A percentile compares a stretch with the other conserved stretches of the same genome.
Evolutionary conservation across 495 filamentous ascomycete genomes (phyloP).

Genomic region (Neurospora sp.): DNA sequence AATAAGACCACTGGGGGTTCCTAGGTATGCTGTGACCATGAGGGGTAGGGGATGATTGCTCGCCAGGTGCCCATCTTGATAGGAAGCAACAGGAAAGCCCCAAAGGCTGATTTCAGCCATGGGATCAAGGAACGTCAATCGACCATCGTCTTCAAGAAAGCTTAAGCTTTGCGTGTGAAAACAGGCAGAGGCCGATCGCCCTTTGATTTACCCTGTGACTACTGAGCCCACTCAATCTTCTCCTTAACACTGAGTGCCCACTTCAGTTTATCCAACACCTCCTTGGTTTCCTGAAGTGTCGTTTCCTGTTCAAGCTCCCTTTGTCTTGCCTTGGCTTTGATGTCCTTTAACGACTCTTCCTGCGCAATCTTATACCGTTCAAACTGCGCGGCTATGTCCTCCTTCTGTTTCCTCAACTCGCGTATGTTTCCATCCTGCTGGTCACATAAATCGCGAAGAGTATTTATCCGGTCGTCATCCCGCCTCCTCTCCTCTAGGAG

Average conservation of each 20-base stretch:
- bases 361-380: constrained; percentile 54
- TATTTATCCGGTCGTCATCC: constrained; percentile 48
- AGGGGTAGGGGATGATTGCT: neutral
- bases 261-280: constrained; percentile 53
- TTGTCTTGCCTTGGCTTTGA: constrained; percentile 43
- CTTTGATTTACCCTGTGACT: neutral
- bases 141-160: neutral
- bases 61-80: neutral
- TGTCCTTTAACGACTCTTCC: constrained; percentile 45
- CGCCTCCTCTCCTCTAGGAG: constrained; percentile 39
- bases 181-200: neutral
- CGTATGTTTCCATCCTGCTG: constrained; percentile 61
- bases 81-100: neutral
- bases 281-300: constrained; percentile 47
- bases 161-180: neutral
- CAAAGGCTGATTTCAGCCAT: neutral
- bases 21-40: neutral
- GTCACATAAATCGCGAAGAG: constrained; percentile 52
- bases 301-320: constrained; percentile 46
- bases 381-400: constrained; percentile 44
- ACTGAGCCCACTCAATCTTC: constrained; percentile 43
- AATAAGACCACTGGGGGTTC: neutral
- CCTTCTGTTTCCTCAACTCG: constrained; percentile 46
- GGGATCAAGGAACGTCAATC: neutral
- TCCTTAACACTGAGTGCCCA: constrained; percentile 58